Conservation (phyloP, 2,329 filamentous ascomycete species). For the Diaporthe velutina region DNA sequence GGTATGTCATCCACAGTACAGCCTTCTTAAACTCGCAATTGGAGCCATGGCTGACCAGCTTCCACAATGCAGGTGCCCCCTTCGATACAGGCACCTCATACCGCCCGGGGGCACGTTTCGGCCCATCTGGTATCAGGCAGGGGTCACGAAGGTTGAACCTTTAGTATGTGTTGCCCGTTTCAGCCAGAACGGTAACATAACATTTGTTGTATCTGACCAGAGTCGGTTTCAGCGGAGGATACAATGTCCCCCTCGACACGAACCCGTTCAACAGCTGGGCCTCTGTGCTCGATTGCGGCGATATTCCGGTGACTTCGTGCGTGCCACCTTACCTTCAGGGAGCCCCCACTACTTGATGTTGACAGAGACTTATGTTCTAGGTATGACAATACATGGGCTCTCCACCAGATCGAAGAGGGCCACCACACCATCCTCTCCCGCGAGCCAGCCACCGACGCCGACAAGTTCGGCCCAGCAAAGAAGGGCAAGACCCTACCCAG, state of each 20-base stretch:
- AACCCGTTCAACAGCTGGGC: constrained; percentile 89
- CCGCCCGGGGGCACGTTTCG: constrained; percentile 85
- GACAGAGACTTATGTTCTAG: constrained; percentile 53
- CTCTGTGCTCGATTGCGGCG: constrained; percentile 84
- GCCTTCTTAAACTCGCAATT: too few relatives aligned
- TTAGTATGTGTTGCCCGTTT: constrained; percentile 71
- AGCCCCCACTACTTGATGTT: neutral
- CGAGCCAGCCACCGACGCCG: constrained; percentile 75
- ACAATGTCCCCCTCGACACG: constrained; percentile 83
- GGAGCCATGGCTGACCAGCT: neutral
- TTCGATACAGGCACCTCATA: constrained; percentile 92
- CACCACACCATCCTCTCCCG: constrained; percentile 82
- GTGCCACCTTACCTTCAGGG: constrained; percentile 45
- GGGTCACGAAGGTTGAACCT: constrained; percentile 88
- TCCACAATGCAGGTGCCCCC: constrained; percentile 70
- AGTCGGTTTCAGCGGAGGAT: constrained; percentile 75
- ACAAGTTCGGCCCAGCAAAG: constrained; percentile 76
- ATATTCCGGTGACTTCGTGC: constrained; percentile 87
- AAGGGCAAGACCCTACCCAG: constrained; percentile 82
- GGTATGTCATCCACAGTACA: constrained; percentile 59
- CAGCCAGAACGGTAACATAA: neutral
- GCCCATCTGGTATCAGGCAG: constrained; percentile 87
- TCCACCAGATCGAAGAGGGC: constrained; percentile 88
- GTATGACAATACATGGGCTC: constrained; percentile 85
- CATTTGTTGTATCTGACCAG: constrained; percentile 50